Evolutionary conservation across 305 asterid genomes (phyloP).

Genomic region (Fraxinus sp.): DNA sequence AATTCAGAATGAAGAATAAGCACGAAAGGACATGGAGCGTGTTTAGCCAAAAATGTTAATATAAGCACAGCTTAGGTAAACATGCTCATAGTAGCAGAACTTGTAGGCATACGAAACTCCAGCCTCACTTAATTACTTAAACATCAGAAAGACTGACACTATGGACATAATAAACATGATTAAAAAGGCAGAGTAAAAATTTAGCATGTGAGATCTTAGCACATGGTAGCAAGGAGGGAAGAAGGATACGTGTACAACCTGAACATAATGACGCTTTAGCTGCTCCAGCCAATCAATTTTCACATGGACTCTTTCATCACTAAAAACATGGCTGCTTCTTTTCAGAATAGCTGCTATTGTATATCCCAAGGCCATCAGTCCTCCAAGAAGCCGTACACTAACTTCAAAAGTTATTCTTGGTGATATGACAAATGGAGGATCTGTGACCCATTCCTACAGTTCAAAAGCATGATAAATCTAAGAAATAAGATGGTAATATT

Average conservation of each 20-base stretch:
- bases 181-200: background rate
- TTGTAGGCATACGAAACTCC: background rate
- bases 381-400: conserved; percentile 97
- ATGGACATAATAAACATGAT: background rate
- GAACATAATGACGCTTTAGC: conserved; percentile 84
- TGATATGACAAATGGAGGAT: conserved; percentile 93
- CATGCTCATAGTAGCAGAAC: conserved; percentile 3
- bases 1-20: conserved; percentile 11
- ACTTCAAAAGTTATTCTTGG: conserved; percentile 99
- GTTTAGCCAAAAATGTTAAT: background rate
- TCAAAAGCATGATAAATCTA: conserved; percentile 24
- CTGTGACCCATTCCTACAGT: conserved; percentile 95
- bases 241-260: conserved; percentile 47
- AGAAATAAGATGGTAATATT: background rate
- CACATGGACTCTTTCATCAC: conserved; percentile 82
- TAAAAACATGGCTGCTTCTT: conserved; percentile 86
- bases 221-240: background rate
- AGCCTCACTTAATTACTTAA: background rate
- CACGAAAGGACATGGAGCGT: background rate
- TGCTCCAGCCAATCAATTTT: conserved; percentile 97
- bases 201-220: background rate
- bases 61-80: background rate
- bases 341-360: conserved; percentile 95
- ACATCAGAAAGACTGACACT: background rate
- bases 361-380: conserved; percentile 98